Base-by-base conservation (phyloP, 2,329 filamentous ascomycete species). In the Parastagonospora nodorum region DNA sequence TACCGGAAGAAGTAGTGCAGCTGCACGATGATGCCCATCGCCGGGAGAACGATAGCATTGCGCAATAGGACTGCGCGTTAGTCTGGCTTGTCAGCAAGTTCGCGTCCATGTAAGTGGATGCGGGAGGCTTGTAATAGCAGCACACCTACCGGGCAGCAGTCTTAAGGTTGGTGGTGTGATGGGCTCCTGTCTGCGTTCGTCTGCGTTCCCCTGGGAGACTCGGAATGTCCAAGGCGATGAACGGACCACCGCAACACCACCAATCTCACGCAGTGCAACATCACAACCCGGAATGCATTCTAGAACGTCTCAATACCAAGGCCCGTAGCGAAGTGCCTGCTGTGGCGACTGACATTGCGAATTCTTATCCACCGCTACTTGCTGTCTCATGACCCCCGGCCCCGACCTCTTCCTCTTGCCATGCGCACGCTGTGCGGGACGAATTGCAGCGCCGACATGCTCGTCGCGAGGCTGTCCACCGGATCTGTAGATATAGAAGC, bases 401-500 rank as follows among this genome's bases (percentile, higher is more conserved):
- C 64, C 42, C 59, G 58, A 5, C 60, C 60, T 36, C 55, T 58
- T 9, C 63, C 61, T 29, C 57, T 53, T 24, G 64, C 55, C 45
- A 63, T 57, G 8, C 55, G 55, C 8, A 69, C 55, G 48, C 66
- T 69, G 35, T 65, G 78, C 14, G 89, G 89, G 5, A 92, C 80
- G 63, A 92, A 90, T 45, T 84, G 84, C 53, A 92, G 74, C 3
- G 87, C 78, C 1, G 88, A 89, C 86, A 92, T 89, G 48, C 86
- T 84, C 7, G 80, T 81, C 1, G 84, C 75, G 4, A 92, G 75
- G 45, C 82, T 81, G 38, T 86, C 83, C 81, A 90, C 86, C 12
- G 82, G 78, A 14, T 80, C 76, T 51, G 83, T 80, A 3, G 55
- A 27, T 33, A 42, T 33, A 45, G 32, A 30, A 5, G 42, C n/a